Evolutionary conservation across 192 early-diverging fungal genomes (phyloP).

Genomic region (Coemansia sp.): DNA sequence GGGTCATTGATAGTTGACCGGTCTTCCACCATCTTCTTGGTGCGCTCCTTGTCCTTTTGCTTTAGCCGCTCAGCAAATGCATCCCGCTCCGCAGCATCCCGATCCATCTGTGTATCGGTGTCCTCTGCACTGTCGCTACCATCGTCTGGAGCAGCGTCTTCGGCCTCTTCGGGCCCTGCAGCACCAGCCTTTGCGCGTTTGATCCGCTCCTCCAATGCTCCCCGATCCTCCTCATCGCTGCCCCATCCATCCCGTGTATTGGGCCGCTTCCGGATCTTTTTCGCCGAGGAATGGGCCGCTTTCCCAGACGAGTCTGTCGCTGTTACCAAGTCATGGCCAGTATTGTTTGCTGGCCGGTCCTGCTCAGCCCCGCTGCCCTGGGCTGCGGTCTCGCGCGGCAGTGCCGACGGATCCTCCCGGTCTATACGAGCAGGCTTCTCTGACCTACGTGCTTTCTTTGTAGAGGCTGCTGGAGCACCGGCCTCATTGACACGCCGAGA

Average conservation of each 20-base stretch:
- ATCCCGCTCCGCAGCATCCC: slow-evolving; percentile 83
- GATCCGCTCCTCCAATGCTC: slow-evolving; percentile 46
- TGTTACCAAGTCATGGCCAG: no score
- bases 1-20: slow-evolving; percentile 44
- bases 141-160: slow-evolving; percentile 26
- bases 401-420: no score
- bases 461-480: no score
- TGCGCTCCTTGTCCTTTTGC: slow-evolving; percentile 73
- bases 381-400: neutral
- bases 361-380: no score
- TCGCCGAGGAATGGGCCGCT: no score
- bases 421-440: no score
- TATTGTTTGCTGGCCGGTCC: no score
- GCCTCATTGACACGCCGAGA: no score
- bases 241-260: slow-evolving; percentile 43
- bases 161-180: slow-evolving; percentile 20
- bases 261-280: slow-evolving; percentile 24
- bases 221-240: slow-evolving; percentile 59
- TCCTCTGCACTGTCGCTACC: slow-evolving; percentile 26
- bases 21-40: slow-evolving; percentile 53
- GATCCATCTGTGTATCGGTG: slow-evolving; percentile 35
- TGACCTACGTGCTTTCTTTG: no score
- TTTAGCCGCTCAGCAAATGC: slow-evolving; percentile 79
- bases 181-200: slow-evolving; percentile 51
- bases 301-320: no score